Conservation (phyloP, 169 alveolate species). For the Plasmodium malariae region DNA sequence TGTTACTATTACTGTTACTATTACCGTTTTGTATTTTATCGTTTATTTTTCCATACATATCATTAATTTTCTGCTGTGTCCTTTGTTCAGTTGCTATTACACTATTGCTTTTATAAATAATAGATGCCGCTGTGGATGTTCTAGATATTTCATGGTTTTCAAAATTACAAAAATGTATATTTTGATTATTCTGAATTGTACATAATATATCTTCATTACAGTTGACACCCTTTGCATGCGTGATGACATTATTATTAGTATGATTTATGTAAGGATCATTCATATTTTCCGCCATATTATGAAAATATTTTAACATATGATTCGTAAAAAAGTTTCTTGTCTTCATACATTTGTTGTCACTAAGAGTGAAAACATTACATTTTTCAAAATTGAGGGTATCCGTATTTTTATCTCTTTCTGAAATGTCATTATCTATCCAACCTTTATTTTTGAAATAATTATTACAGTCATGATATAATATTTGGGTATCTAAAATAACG, state of each 20-base stretch:
- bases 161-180: slow-evolving; percentile 11
- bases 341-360: not conserved
- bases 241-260: not conserved
- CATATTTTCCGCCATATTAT: no score
- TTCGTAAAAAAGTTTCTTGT: not conserved
- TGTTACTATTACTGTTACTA: not conserved
- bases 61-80: not conserved
- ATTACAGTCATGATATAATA: slow-evolving; percentile 41
- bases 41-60: not conserved
- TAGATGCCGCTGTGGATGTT: slow-evolving; percentile 43
- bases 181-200: not conserved
- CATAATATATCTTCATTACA: not conserved
- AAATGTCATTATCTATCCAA: slow-evolving; percentile 12
- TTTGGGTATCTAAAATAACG: slow-evolving; percentile 50
- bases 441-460: slow-evolving; percentile 49
- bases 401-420: not conserved
- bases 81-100: slow-evolving; percentile 1
- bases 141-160: slow-evolving; percentile 52
- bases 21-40: not conserved
- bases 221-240: not conserved
- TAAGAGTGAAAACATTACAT: not conserved
- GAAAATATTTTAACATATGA: not conserved
- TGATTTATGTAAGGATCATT: no score
- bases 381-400: not conserved
- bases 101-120: slow-evolving; percentile 4